Evolutionary conservation across 768 basidiomycete species (phyloP).

Genomic region (Mycena kentingensis): DNA sequence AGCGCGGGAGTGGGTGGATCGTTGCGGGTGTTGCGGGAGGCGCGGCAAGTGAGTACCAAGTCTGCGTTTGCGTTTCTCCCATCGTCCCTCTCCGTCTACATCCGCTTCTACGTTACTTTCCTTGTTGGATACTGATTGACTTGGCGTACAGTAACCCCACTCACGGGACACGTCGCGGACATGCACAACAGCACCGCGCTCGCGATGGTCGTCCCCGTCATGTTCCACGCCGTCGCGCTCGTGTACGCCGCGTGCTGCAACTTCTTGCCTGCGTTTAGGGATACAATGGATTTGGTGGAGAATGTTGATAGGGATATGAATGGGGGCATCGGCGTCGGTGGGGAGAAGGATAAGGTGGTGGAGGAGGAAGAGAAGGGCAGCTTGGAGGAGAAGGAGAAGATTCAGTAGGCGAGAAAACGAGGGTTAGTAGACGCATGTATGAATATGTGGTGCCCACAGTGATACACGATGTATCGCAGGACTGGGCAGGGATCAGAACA

Average conservation of each 20-base stretch:
- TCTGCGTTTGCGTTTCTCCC: too few relatives aligned
- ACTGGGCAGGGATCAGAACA: too few relatives aligned
- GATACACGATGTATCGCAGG: too few relatives aligned
- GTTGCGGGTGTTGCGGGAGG: constrained; percentile 37
- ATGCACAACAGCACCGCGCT: constrained; percentile 34
- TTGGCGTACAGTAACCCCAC: constrained; percentile 28
- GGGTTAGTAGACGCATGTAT: background rate
- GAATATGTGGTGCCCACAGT: too few relatives aligned
- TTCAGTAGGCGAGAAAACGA: background rate
- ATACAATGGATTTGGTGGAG: constrained; percentile 29
- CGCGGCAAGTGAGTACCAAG: constrained; percentile 32
- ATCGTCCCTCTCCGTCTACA: background rate
- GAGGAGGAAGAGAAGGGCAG: background rate
- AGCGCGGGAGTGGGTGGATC: constrained; percentile 36
- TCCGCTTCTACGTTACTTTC: background rate
- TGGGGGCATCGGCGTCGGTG: background rate
- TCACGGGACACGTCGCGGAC: constrained; percentile 35
- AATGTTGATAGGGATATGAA: constrained; percentile 3
- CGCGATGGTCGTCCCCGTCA: constrained; percentile 36
- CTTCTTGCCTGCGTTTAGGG: constrained; percentile 32
- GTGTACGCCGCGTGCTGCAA: constrained; percentile 33
- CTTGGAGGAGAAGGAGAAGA: background rate
- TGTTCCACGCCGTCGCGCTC: constrained; percentile 33
- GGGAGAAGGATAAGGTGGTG: background rate
- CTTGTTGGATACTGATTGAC: background rate